Conservation (phyloP, 345 rosid genomes). For the Citrus trifoliata region DNA sequence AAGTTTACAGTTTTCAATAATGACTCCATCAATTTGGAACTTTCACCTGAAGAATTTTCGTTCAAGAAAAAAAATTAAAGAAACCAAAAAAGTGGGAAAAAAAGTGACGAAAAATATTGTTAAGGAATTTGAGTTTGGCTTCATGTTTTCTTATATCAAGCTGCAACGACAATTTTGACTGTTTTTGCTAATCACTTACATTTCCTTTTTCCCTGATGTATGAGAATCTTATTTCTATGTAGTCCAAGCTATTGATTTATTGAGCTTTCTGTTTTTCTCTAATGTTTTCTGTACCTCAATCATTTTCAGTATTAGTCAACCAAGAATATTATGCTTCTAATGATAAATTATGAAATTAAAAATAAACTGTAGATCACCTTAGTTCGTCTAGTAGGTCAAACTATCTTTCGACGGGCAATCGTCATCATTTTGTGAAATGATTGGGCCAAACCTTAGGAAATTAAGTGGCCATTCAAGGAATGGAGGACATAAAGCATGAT, state of each 20-base stretch:
- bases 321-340: background rate
- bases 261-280: background rate
- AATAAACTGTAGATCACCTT: background rate
- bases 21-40: background rate
- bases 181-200: background rate
- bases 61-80: background rate
- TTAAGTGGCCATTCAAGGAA: background rate
- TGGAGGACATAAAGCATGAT: background rate
- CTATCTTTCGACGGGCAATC: background rate
- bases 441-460: background rate
- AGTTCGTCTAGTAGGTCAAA: background rate
- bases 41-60: background rate
- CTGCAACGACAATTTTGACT: background rate
- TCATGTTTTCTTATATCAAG: constrained; percentile 1
- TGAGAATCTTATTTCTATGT: background rate
- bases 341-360: background rate
- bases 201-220: background rate
- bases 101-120: background rate
- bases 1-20: constrained; percentile 31
- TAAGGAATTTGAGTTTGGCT: background rate
- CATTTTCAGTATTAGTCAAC: background rate
- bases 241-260: background rate
- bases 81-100: background rate
- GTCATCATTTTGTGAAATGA: background rate
- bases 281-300: background rate